A percentile compares a stretch with the other conserved stretches of the same genome.
phyloP scores from a whole-genome alignment of 805 yeast genomes.

The Barnettozyma wickerhamii region DNA sequence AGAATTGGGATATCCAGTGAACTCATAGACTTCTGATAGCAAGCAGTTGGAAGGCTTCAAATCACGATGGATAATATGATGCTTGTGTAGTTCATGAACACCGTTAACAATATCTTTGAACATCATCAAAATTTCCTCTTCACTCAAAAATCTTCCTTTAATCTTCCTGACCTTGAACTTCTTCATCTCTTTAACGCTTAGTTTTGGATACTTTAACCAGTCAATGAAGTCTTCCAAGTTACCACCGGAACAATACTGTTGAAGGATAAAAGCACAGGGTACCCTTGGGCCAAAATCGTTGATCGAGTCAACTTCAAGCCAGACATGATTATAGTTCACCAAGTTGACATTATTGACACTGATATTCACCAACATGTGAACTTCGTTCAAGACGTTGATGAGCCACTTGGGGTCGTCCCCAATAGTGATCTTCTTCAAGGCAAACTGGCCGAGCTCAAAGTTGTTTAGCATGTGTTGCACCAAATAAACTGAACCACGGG shows the following conservation, averaged over 20 bases:
- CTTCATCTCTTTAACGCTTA: constrained; percentile 34
- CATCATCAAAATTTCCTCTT: constrained; percentile 62
- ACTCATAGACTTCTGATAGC: constrained; percentile 31
- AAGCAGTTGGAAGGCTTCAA: constrained; percentile 87
- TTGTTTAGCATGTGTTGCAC: constrained; percentile 79
- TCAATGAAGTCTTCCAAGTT: constrained; percentile 66
- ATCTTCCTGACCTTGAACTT: constrained; percentile 26
- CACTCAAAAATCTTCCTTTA: constrained; percentile 37
- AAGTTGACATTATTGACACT: constrained; percentile 54
- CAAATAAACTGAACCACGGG: constrained; percentile 78
- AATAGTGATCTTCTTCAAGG: constrained; percentile 78
- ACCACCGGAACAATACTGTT: constrained; percentile 88
- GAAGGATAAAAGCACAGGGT: constrained; percentile 76
- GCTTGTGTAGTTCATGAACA: constrained; percentile 63
- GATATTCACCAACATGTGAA: constrained; percentile 53
- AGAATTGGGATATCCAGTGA: constrained; percentile 11
- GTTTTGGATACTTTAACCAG: constrained; percentile 32
- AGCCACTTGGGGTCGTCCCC: constrained; percentile 73
- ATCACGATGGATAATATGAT: constrained; percentile 83
- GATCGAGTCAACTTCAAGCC: constrained; percentile 68
- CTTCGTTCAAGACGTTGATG: constrained; percentile 70
- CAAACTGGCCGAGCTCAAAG: constrained; percentile 71
- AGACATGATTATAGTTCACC: constrained; percentile 84
- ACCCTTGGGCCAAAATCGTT: constrained; percentile 50
- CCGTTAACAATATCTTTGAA: constrained; percentile 68